A percentile compares a stretch with the other conserved stretches of the same genome.
These are phyloP conservation scores for Tulasnella sp. DNA, from an alignment of 768 basidiomycete species.

Conservation along the genomic window DNA sequence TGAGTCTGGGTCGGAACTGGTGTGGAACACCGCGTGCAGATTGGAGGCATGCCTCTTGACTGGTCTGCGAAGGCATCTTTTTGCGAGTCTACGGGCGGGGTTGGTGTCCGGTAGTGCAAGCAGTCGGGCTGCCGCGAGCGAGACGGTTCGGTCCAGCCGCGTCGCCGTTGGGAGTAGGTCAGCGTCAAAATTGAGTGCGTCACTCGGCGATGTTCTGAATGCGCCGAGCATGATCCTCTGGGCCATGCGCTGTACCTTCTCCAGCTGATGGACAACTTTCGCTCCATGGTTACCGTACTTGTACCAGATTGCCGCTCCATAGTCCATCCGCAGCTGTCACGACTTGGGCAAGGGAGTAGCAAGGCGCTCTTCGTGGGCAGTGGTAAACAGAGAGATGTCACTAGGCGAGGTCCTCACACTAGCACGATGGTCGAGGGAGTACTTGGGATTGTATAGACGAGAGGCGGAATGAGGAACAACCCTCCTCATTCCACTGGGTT, in stretches of 20 bases:
- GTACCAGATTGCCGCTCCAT: not conserved
- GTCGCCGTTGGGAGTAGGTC: not conserved
- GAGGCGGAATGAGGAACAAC: no score
- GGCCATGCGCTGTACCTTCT: not conserved
- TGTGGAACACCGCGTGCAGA: not conserved
- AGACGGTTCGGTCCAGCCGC: not conserved
- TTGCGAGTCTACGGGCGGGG: not conserved
- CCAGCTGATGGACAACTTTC: not conserved
- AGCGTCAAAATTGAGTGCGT: not conserved
- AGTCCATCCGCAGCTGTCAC: no score
- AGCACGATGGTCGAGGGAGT: no score
- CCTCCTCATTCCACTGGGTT: no score
- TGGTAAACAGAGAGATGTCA: no score
- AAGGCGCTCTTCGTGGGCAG: no score
- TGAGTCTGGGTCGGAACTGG: not conserved
- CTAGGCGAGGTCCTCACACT: no score
- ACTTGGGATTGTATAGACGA: no score
- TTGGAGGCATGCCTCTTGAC: not conserved
- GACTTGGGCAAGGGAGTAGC: no score
- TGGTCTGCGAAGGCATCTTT: not conserved
- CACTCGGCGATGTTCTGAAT: not conserved
- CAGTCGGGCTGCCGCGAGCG: not conserved
- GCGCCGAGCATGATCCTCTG: not conserved
- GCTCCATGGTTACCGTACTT: not conserved
- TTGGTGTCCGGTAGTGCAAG: not conserved